These are phyloP conservation scores for Macroventuria anomochaeta DNA, from an alignment of 2,329 filamentous ascomycete genomes.

Conservation along the genomic window DNA sequence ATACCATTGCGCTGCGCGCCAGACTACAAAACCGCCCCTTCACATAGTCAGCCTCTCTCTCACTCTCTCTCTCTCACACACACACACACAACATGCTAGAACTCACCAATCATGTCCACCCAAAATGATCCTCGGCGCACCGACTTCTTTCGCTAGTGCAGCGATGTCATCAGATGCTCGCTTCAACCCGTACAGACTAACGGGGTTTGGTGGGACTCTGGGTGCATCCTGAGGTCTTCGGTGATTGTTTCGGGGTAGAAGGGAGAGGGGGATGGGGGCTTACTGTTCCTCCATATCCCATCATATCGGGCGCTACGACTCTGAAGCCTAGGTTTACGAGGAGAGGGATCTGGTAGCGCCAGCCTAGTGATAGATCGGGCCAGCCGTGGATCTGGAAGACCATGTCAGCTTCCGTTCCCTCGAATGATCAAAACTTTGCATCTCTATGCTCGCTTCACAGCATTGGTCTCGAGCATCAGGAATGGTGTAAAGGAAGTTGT, in stretches of 20 bases:
- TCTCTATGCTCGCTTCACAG: too few species aligned
- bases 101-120: slow-evolving; percentile 84
- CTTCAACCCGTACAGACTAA: slow-evolving; percentile 73
- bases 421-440: too few species aligned
- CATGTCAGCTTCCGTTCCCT: neutral
- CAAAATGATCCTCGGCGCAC: slow-evolving; percentile 70
- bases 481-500: too few species aligned
- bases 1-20: slow-evolving; percentile 72
- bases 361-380: slow-evolving; percentile 82
- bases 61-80: too few species aligned
- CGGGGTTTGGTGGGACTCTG: slow-evolving; percentile 65
- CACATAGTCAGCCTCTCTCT: slow-evolving; percentile 10
- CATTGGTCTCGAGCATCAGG: too few species aligned
- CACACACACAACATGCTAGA: neutral
- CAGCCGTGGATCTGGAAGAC: slow-evolving; percentile 71
- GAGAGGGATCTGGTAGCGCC: slow-evolving; percentile 86
- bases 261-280: slow-evolving; percentile 5
- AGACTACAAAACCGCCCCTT: slow-evolving; percentile 78
- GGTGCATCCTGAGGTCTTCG: slow-evolving; percentile 54
- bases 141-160: slow-evolving; percentile 68
- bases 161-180: slow-evolving; percentile 74
- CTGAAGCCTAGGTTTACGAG: slow-evolving; percentile 74
- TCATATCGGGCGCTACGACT: slow-evolving; percentile 83
- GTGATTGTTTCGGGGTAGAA: too few species aligned
- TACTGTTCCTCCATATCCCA: slow-evolving; percentile 83